phyloP scores from a whole-genome alignment of 495 filamentous ascomycete species.

The Hamigera avellanea region DNA sequence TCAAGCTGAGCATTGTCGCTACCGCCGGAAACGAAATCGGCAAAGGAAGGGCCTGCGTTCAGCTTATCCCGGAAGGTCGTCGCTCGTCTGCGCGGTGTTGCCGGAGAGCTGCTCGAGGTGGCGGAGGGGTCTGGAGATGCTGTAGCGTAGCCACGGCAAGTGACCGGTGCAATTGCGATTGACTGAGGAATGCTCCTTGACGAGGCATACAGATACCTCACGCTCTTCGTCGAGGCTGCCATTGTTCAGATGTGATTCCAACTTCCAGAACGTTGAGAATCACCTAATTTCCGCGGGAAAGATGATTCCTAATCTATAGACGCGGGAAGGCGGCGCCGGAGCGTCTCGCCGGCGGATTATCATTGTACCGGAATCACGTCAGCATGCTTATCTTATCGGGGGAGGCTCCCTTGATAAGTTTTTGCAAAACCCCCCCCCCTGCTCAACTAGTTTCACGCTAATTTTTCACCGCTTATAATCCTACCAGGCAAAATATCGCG shows the following conservation, averaged over 20 bases:
- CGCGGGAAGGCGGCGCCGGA: neutral
- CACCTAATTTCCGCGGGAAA: slow-evolving; percentile 17
- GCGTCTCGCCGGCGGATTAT: slow-evolving; percentile 4
- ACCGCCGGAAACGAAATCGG: slow-evolving; percentile 59
- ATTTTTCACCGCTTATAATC: too few species aligned
- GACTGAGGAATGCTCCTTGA: slow-evolving; percentile 11
- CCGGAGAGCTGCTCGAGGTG: slow-evolving; percentile 19
- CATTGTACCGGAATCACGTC: slow-evolving; percentile 4
- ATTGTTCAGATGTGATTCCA: slow-evolving; percentile 15
- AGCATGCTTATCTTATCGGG: slow-evolving; percentile 1
- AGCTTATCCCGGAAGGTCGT: slow-evolving; percentile 72
- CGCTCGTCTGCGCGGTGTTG: slow-evolving; percentile 34
- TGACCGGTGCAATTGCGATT: slow-evolving; percentile 8
- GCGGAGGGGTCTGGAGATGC: slow-evolving; percentile 22
- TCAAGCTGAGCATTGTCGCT: slow-evolving; percentile 46
- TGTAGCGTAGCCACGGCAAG: slow-evolving; percentile 28
- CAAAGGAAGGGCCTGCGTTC: slow-evolving; percentile 72
- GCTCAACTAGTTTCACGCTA: too few species aligned
- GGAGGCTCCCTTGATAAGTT: too few species aligned
- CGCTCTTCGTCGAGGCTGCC: slow-evolving; percentile 24
- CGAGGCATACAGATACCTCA: slow-evolving; percentile 26
- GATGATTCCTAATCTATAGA: slow-evolving; percentile 1
- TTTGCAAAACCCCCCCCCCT: too few species aligned
- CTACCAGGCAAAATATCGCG: too few species aligned
- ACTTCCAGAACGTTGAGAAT: slow-evolving; percentile 2